Evolutionary conservation across 2,329 filamentous ascomycete species (phyloP).

Genomic region (Fusarium marasasianum): DNA sequence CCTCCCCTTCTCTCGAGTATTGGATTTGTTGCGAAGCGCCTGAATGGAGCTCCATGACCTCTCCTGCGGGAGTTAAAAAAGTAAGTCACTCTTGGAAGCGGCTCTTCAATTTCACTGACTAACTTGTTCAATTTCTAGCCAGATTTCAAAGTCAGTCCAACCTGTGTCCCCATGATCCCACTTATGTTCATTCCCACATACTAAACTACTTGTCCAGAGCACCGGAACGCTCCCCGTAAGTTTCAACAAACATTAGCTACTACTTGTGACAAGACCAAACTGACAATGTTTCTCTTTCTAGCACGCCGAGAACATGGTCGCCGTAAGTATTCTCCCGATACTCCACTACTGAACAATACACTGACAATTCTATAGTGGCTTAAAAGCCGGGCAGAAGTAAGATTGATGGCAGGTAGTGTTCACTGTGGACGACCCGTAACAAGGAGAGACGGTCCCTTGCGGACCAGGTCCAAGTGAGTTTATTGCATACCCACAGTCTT

Average conservation of each 20-base stretch:
- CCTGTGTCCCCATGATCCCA: not conserved
- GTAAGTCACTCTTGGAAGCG: not conserved
- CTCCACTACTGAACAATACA: too few species aligned
- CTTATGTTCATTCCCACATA: not conserved
- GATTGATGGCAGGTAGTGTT: not conserved
- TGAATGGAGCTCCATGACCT: too few species aligned
- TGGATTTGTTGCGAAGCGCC: too few species aligned
- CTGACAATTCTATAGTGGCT: too few species aligned
- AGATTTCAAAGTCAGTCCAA: accelerated
- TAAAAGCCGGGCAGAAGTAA: too few species aligned
- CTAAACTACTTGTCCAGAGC: not conserved
- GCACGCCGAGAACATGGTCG: accelerated
- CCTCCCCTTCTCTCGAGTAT: too few species aligned
- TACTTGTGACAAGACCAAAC: too few species aligned
- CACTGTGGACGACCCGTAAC: not conserved
- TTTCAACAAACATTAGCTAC: not conserved
- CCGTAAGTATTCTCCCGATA: too few species aligned
- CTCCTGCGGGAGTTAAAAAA: too few species aligned
- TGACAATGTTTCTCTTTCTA: too few species aligned
- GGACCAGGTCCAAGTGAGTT: accelerated
- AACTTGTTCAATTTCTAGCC: not conserved
- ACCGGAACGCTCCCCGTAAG: accelerated
- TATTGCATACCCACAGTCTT: not conserved
- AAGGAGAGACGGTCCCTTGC: accelerated
- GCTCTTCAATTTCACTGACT: not conserved